Conservation (phyloP, 345 rosid genomes). For the Rhodomyrtus tomentosa region DNA sequence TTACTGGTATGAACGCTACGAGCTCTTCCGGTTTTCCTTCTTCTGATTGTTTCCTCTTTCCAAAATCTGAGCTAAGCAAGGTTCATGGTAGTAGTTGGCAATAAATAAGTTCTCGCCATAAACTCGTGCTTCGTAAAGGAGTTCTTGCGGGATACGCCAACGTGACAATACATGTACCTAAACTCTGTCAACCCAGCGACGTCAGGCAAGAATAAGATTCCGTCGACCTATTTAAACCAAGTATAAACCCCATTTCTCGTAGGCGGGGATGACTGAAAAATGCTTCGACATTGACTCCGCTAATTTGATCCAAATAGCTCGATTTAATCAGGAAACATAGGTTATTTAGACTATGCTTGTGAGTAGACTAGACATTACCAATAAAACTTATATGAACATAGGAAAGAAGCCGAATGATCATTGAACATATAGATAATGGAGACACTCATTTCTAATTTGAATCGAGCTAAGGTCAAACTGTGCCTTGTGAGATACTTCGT, state of each 20-base stretch:
- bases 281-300: background rate
- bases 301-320: too few relatives aligned
- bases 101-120: background rate
- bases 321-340: background rate
- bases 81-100: background rate
- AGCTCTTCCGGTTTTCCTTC: background rate
- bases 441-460: background rate
- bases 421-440: background rate
- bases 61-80: background rate
- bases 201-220: background rate
- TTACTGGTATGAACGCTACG: constrained; percentile 47
- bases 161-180: background rate
- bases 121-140: background rate
- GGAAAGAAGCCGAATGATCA: background rate
- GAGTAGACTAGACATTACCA: background rate
- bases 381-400: background rate
- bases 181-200: background rate
- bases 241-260: background rate
- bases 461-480: background rate
- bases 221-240: background rate
- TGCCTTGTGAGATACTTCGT: background rate
- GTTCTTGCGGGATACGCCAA: background rate
- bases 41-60: background rate
- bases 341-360: background rate
- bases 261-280: background rate